Conservation (phyloP, 2,329 filamentous ascomycete genomes). For the Claviceps monticola region DNA sequence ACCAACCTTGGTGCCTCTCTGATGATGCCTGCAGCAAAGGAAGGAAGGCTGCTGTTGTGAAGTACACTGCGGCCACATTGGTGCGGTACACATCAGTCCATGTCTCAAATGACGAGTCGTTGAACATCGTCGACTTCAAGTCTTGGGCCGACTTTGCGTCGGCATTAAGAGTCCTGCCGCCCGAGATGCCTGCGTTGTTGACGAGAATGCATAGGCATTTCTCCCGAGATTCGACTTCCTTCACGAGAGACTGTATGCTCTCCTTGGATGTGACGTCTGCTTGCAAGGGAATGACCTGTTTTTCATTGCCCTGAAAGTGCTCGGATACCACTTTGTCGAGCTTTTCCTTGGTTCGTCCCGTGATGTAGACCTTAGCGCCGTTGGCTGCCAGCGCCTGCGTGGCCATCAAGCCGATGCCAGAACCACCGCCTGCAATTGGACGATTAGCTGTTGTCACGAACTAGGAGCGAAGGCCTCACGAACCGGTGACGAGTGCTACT, state of each 20-base stretch:
- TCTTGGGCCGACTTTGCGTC: conserved; percentile 35
- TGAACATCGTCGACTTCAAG: conserved; percentile 51
- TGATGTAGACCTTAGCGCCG: conserved; percentile 58
- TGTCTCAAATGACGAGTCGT: conserved; percentile 50
- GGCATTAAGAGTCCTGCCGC: conserved; percentile 34
- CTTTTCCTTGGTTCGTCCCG: conserved; percentile 49
- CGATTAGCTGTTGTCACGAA: background rate
- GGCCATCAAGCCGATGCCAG: conserved; percentile 57
- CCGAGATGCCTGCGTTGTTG: conserved; percentile 55
- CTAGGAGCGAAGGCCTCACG: background rate
- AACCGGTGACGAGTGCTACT: conserved; percentile 32
- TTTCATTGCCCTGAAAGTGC: conserved; percentile 37
- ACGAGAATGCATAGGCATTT: conserved; percentile 48
- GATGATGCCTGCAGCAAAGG: conserved; percentile 43
- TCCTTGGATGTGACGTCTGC: conserved; percentile 51
- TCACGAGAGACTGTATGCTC: conserved; percentile 41
- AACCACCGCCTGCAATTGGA: conserved; percentile 29
- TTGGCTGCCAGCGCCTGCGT: conserved; percentile 53
- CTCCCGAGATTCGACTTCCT: conserved; percentile 41
- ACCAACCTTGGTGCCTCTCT: conserved; percentile 30
- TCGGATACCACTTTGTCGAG: conserved; percentile 45
- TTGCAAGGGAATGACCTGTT: conserved; percentile 44
- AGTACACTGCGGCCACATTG: conserved; percentile 60
- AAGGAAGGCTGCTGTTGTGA: conserved; percentile 47
- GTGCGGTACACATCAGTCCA: conserved; percentile 63